Evolutionary conservation across 1,284 basidiomycete species (phyloP).

Genomic region (Ganoderma lingzhi): DNA sequence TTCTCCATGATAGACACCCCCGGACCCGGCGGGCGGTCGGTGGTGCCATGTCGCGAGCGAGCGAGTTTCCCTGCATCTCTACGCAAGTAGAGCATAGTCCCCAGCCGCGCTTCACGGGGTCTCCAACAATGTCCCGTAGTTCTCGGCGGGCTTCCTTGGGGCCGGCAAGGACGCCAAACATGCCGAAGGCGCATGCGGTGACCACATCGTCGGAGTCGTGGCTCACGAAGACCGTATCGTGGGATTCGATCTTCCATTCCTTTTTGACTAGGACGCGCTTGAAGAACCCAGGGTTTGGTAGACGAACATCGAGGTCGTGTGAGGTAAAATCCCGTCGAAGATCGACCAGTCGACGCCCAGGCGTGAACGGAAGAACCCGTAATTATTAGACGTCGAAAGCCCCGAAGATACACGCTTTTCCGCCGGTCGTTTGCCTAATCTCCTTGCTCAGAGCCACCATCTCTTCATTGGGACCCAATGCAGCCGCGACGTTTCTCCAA

Average conservation of each 20-base stretch:
- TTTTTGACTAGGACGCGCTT: constrained; percentile 50
- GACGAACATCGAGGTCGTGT: constrained; percentile 53
- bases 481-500: constrained; percentile 52
- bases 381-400: constrained; percentile 66
- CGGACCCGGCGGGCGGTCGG: constrained; percentile 33
- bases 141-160: constrained; percentile 47
- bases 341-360: constrained; percentile 52
- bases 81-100: constrained; percentile 41
- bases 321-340: constrained; percentile 61
- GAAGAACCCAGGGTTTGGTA: constrained; percentile 60
- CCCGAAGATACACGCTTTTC: constrained; percentile 50
- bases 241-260: constrained; percentile 45
- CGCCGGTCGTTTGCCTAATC: constrained; percentile 47
- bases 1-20: constrained; percentile 53
- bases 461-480: constrained; percentile 49
- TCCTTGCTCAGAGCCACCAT: constrained; percentile 55
- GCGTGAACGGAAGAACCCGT: constrained; percentile 49
- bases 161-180: constrained; percentile 54
- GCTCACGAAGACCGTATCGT: constrained; percentile 55
- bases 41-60: constrained; percentile 46
- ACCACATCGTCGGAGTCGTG: constrained; percentile 62
- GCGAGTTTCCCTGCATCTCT: constrained; percentile 48
- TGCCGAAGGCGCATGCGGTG: constrained; percentile 57
- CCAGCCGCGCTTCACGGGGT: constrained; percentile 50
- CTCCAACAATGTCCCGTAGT: constrained; percentile 52